phyloP scores from a whole-genome alignment of 805 yeast genomes.

The Kluyveromyces starmeri region DNA sequence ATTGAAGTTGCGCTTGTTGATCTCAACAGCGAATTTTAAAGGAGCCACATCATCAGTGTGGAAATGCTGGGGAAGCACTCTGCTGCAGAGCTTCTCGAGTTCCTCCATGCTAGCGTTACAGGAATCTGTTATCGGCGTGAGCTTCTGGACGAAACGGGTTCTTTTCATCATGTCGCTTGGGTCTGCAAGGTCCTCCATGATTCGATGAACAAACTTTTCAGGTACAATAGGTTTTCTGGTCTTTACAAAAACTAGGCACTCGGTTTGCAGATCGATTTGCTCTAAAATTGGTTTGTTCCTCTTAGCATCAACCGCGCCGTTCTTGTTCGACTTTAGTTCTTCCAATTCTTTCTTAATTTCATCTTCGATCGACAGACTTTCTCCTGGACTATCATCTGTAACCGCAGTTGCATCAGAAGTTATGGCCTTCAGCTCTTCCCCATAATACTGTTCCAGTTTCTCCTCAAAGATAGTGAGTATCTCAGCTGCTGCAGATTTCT shows the following conservation, averaged over 20 bases:
- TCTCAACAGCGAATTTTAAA: conserved; percentile 66
- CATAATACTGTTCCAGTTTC: conserved; percentile 38
- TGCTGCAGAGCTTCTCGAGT: conserved; percentile 46
- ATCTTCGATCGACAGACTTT: conserved; percentile 56
- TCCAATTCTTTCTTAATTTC: conserved; percentile 63
- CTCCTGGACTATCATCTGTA: conserved; percentile 13
- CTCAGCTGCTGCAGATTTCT: conserved; percentile 69
- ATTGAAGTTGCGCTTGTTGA: conserved; percentile 70
- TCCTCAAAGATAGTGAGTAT: conserved; percentile 51
- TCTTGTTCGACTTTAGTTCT: conserved; percentile 38
- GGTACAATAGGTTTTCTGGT: conserved; percentile 75
- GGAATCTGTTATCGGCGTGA: conserved; percentile 73
- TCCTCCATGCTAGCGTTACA: conserved; percentile 67
- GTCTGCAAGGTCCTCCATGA: conserved; percentile 53
- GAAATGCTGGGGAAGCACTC: conserved; percentile 61
- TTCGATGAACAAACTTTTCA: conserved; percentile 50
- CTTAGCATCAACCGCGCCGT: conserved; percentile 28
- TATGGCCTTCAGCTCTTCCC: conserved; percentile 27
- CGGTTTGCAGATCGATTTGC: conserved; percentile 62
- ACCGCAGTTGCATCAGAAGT: conserved; percentile 12
- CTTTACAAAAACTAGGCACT: conserved; percentile 79
- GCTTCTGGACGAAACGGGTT: conserved; percentile 66
- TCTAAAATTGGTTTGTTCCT: conserved; percentile 40
- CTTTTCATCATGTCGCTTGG: conserved; percentile 38
- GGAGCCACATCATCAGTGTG: conserved; percentile 36